These are phyloP conservation scores for Cordia subcordata DNA, from an alignment of 257 asterid species.

Conservation along the genomic window DNA sequence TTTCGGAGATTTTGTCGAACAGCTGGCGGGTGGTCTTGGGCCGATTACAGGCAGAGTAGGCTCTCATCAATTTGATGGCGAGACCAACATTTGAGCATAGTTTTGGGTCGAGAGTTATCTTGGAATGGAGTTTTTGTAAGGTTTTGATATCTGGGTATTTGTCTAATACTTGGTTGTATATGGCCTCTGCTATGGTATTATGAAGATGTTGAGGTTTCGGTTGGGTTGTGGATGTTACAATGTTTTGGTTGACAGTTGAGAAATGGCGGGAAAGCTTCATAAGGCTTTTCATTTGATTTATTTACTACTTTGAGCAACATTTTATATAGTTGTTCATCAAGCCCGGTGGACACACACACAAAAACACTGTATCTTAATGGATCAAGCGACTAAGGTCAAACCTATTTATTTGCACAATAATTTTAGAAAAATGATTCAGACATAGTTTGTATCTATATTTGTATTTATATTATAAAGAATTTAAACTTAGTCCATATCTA, in stretches of 20 bases:
- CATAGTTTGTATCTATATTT: too few species aligned
- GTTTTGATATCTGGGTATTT: slow-evolving; percentile 44
- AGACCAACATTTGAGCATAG: slow-evolving; percentile 44
- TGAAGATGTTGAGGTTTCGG: not conserved
- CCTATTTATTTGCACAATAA: too few species aligned
- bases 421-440: too few species aligned
- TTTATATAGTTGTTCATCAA: too few species aligned
- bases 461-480: too few species aligned
- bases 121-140: slow-evolving; percentile 45
- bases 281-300: slow-evolving; percentile 6
- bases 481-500: too few species aligned
- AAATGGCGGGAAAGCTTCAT: slow-evolving; percentile 35
- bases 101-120: slow-evolving; percentile 40
- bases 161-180: slow-evolving; percentile 36
- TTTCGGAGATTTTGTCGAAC: slow-evolving; percentile 59
- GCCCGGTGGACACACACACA: too few species aligned
- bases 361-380: too few species aligned
- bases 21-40: slow-evolving; percentile 52
- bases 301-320: not conserved
- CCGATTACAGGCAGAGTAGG: slow-evolving; percentile 53
- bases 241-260: slow-evolving; percentile 19
- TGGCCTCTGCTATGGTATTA: not conserved
- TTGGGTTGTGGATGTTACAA: not conserved
- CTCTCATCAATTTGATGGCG: slow-evolving; percentile 70
- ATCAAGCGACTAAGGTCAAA: too few species aligned